Percentiles rank a stretch among this genome's conserved stretches.
Evolutionary conservation across 805 yeast genomes (phyloP).

Genomic region (Kluyveromyces wickerhamii): DNA sequence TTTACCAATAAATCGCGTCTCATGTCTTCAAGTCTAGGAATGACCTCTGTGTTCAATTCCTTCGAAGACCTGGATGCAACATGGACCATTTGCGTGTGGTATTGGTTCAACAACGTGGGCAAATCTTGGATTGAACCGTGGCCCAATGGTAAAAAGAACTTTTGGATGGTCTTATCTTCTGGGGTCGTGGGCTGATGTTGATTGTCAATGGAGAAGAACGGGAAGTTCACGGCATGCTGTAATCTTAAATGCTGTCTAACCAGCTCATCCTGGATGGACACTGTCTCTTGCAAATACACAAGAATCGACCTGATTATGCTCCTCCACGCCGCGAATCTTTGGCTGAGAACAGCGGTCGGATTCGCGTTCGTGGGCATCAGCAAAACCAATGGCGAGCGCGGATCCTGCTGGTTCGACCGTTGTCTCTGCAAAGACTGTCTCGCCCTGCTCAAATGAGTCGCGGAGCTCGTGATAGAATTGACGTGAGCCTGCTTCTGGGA

Average conservation of each 20-base stretch:
- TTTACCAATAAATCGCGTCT: slow-evolving; percentile 72
- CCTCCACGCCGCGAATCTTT: slow-evolving; percentile 83
- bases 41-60: slow-evolving; percentile 51
- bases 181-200: slow-evolving; percentile 22
- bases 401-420: slow-evolving; percentile 28
- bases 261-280: slow-evolving; percentile 81
- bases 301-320: slow-evolving; percentile 65
- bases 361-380: slow-evolving; percentile 52
- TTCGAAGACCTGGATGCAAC: slow-evolving; percentile 50
- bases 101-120: slow-evolving; percentile 59
- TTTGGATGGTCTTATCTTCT: slow-evolving; percentile 21
- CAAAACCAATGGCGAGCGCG: slow-evolving; percentile 41
- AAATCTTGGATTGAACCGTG: slow-evolving; percentile 76
- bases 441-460: slow-evolving; percentile 8
- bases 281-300: slow-evolving; percentile 68
- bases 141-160: slow-evolving; percentile 69
- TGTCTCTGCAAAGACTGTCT: slow-evolving; percentile 11
- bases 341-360: slow-evolving; percentile 84
- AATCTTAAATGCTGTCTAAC: slow-evolving; percentile 74
- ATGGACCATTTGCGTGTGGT: slow-evolving; percentile 53
- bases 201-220: slow-evolving; percentile 27
- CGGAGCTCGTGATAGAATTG: slow-evolving; percentile 9
- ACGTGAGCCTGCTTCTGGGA: slow-evolving; percentile 11
- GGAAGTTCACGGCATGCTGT: slow-evolving; percentile 62
- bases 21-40: slow-evolving; percentile 61